Percentiles rank a stretch among this genome's conserved stretches.
These are phyloP conservation scores for Gonium pectorale DNA, from an alignment of 139 green algal genomes.

Conservation along the genomic window DNA sequence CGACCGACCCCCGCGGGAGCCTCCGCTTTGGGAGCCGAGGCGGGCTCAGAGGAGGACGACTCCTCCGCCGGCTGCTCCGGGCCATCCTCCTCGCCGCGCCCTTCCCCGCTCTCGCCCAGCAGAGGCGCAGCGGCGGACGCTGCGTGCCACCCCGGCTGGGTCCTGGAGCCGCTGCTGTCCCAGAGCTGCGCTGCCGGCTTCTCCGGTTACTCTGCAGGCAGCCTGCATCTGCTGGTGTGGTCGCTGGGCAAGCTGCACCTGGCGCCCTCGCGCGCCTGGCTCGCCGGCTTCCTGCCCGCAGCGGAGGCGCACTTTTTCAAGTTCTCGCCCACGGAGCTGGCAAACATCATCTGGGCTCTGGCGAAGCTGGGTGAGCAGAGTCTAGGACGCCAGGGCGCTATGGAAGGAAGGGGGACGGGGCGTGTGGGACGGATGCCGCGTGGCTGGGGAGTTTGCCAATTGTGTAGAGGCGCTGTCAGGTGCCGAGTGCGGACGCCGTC, in stretches of 20 bases:
- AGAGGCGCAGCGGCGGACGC: neutral
- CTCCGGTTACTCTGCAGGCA: conserved; percentile 43
- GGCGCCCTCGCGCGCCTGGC: conserved; percentile 41
- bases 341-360: conserved; percentile 63
- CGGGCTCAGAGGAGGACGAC: too few species aligned
- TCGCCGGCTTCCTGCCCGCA: conserved; percentile 42
- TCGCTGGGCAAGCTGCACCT: conserved; percentile 57
- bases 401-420: too few species aligned
- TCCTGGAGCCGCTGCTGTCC: conserved; percentile 42
- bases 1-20: neutral
- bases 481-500: too few species aligned
- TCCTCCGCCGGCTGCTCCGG: neutral
- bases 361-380: conserved; percentile 58
- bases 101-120: too few species aligned
- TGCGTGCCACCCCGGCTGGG: conserved; percentile 18
- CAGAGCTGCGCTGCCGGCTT: conserved; percentile 51
- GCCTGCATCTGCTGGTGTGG: conserved; percentile 58
- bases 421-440: too few species aligned
- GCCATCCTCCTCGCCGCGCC: too few species aligned
- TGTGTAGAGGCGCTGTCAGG: too few species aligned
- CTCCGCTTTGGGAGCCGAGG: neutral
- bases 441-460: too few species aligned
- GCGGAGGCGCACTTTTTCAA: conserved; percentile 57
- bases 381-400: too few species aligned
- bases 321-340: conserved; percentile 58